Conservation (phyloP, 176 grass and related monocot species). For the Juncus effusus region DNA sequence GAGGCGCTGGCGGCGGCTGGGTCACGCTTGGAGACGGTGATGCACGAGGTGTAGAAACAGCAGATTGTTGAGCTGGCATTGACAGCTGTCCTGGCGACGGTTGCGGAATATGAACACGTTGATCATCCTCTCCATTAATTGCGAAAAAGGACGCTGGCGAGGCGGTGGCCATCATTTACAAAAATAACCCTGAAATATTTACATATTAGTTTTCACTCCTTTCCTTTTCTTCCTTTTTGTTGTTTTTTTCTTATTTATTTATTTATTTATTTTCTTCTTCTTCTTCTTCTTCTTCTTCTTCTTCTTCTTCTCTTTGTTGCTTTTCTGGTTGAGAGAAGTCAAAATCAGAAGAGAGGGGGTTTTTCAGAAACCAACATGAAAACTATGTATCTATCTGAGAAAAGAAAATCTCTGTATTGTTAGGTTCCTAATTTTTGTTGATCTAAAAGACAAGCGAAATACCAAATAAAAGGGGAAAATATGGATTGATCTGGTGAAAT, state of each 20-base stretch:
- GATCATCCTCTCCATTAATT: conserved; percentile 35
- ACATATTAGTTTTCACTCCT: conserved; percentile 25
- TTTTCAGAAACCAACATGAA: conserved; percentile 26
- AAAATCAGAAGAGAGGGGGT: conserved; percentile 26
- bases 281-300: conserved; percentile 15
- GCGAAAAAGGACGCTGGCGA: conserved; percentile 69
- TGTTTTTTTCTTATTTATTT: conserved; percentile 7
- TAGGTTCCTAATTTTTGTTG: conserved; percentile 23
- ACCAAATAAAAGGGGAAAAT: conserved; percentile 26
- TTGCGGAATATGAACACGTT: conserved; percentile 38
- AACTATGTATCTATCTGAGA: conserved; percentile 27
- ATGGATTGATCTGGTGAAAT: conserved; percentile 29
- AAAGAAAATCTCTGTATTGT: conserved; percentile 26
- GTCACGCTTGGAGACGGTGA: not conserved
- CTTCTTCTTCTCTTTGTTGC: conserved; percentile 11
- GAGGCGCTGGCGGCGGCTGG: conserved; percentile 31
- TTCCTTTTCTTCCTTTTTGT: conserved; percentile 25
- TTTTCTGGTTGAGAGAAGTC: conserved; percentile 21
- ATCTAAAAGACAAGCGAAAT: conserved; percentile 26
- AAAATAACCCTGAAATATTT: conserved; percentile 40
- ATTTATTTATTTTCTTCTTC: conserved; percentile 16
- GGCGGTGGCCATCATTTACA: conserved; percentile 50
- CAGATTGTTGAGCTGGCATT: not conserved
- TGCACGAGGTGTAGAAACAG: conserved; percentile 14
- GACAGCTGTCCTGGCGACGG: conserved; percentile 30